A percentile compares a stretch with the other conserved stretches of the same genome.
Conservation (phyloP, 331 rosid species). For the Acacia pycnantha region DNA sequence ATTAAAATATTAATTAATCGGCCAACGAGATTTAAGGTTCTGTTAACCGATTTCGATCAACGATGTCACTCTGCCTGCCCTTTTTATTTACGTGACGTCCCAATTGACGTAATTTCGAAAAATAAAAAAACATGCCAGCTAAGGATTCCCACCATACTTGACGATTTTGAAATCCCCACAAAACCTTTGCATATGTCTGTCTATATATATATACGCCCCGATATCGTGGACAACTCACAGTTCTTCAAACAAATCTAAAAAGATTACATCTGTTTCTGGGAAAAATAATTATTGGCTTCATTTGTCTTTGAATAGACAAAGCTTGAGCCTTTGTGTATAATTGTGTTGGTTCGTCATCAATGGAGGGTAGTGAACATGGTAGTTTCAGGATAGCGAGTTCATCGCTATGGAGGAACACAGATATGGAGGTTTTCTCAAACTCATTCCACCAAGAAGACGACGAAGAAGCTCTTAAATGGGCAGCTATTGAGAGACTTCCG, state of each 20-base stretch:
- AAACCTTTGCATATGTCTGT: neutral
- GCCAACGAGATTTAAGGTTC: too few species aligned
- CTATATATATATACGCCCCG: neutral
- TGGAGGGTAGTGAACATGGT: conserved; percentile 14
- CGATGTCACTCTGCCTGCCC: too few species aligned
- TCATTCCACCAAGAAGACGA: conserved; percentile 52
- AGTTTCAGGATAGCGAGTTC: conserved; percentile 44
- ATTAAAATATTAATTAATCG: too few species aligned
- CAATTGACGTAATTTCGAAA: neutral
- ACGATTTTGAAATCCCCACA: neutral
- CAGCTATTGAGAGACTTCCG: conserved; percentile 64
- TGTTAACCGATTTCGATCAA: too few species aligned
- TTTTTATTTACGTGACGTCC: neutral
- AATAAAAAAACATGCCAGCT: neutral
- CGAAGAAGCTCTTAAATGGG: conserved; percentile 80
- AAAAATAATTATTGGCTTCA: neutral
- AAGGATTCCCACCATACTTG: neutral
- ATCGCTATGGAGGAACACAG: conserved; percentile 45
- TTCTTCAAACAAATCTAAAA: neutral
- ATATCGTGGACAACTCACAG: neutral
- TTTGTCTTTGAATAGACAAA: neutral
- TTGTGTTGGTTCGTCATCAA: neutral
- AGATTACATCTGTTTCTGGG: neutral
- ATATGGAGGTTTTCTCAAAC: conserved; percentile 40
- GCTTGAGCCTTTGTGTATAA: neutral